Conservation (phyloP, 495 filamentous ascomycete species). For the Talaromyces proteolyticus region DNA sequence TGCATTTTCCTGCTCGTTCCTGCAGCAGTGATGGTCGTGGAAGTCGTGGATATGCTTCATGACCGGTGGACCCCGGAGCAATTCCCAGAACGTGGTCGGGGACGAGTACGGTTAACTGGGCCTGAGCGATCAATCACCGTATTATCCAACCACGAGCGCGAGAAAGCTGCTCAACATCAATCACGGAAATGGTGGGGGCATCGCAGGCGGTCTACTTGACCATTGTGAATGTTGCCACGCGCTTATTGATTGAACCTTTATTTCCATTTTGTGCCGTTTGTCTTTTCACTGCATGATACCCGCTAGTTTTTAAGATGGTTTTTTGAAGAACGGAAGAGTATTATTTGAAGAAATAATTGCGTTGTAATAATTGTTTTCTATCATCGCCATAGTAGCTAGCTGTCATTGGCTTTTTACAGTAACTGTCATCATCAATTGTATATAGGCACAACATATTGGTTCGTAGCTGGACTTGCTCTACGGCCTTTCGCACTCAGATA, state of each 20-base stretch:
- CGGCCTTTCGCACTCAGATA: too few species aligned
- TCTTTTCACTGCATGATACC: background rate
- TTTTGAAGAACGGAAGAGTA: too few species aligned
- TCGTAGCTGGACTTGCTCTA: too few species aligned
- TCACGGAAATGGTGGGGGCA: slow-evolving; percentile 1
- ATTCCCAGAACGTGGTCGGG: slow-evolving; percentile 13
- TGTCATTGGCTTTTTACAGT: too few species aligned
- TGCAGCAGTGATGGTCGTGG: slow-evolving; percentile 15
- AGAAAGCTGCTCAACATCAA: slow-evolving; percentile 1
- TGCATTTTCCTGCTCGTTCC: slow-evolving; percentile 17
- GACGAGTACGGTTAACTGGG: slow-evolving; percentile 12
- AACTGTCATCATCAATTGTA: too few species aligned
- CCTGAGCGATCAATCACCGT: slow-evolving; percentile 14
- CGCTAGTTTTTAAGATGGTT: too few species aligned
- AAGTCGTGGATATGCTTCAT: slow-evolving; percentile 11
- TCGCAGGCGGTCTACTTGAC: background rate
- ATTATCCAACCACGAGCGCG: background rate
- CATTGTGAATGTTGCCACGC: too few species aligned
- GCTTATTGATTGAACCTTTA: background rate
- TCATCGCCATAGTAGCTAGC: too few species aligned
- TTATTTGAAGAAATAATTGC: too few species aligned
- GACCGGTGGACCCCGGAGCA: slow-evolving; percentile 9
- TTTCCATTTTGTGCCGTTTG: background rate
- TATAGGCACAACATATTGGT: too few species aligned
- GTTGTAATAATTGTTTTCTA: too few species aligned